These are phyloP conservation scores for Triticum aestivum DNA, from an alignment of 176 grass and related monocot genomes.

Conservation along the genomic window IWGSC_CS_RefSeq_v2.1 NC_057807.1:538868104-538868603, in stretches of 20 bases:
- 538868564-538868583: neutral
- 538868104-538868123: neutral
- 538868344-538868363: neutral
- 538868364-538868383: neutral
- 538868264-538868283: neutral
- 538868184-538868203: neutral
- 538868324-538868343: neutral
- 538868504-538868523: neutral
- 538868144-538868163: neutral
- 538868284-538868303: neutral
- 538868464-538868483: neutral
- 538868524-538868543: neutral
- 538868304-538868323: neutral
- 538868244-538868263: neutral
- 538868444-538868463: neutral
- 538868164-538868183: neutral
- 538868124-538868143: neutral
- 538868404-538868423: neutral
- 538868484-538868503: neutral
- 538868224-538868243: neutral
- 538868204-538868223: neutral
- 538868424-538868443: neutral
- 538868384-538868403: neutral
- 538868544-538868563: neutral
- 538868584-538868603: neutral